Base-by-base conservation (phyloP, 257 asterid genomes). In the Salvia miltiorrhiza region DNA sequence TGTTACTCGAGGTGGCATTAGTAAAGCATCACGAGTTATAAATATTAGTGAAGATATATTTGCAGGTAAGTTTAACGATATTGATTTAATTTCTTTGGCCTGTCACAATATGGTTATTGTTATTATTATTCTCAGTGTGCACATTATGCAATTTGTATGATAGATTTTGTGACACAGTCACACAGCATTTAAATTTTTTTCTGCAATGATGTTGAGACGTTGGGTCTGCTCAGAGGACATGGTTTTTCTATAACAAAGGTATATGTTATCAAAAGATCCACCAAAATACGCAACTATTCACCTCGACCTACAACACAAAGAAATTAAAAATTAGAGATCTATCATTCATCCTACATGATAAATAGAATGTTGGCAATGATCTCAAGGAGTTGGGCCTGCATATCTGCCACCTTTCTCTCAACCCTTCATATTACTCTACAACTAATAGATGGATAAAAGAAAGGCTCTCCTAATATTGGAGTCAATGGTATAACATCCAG, bases 21-120 rank as follows among this genome's bases (percentile, higher is more conserved):
- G 99, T 76, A 94, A 94, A 82, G 91, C 99, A 61, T 94, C 99
- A 4, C 97, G 97, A 2, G 96, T 91, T 32, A 94, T 94, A 63
- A 94, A 94, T 81, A 91, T 94, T 39, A 94, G 99, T 78, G 99
- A 94, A 83, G 99, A 94, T 79, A 94, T 91, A 57, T 94, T 47
- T 77, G 96, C 97, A 24, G 99, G 99, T 88, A 79, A 56, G 73
- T 78, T 60, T 78, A 45, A 45, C 40, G 57, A 53, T 52, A 48
- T 63, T 59, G 52, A 24, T 17, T 67, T 63, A 23, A 59, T 63
- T 54, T 41, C 43, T n/a, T 45, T 26, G 37, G 40, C 37, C 57
- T 21, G 7, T 16, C 23, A 4, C 5, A 10, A 21, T 33, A 35
- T 71, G 33, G 12, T 52, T 65, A 33, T 43, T 52, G 5, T 33